Base-by-base conservation (phyloP, 169 alveolate genomes). In the Cryptosporidium ryanae region DNA sequence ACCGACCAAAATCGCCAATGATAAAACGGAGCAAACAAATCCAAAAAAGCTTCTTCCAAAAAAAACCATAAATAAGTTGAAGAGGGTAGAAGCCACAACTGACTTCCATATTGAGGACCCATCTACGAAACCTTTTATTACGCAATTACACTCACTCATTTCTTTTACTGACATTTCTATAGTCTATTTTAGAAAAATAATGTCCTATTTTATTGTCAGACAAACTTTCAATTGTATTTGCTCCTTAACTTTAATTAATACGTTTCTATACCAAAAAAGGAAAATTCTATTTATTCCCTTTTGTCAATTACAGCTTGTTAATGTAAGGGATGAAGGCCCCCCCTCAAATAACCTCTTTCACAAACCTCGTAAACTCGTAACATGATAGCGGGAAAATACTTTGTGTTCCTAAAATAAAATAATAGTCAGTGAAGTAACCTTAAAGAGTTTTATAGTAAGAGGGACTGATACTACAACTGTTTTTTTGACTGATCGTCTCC, bases 61-160 rank as follows among this genome's bases (percentile, higher is more conserved):
- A 38, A 76, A 76, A 6, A 76, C 38, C 64, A 76, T 76, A 25
- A 55, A 76, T 7, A 61, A 27, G 18, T 76, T 76, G 63, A 76
- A 76, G 38, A 61, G n/a, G 27, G 87, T 61, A 17, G 71, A 59
- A 23, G 71, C 87, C 38, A 55, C 71, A 1, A 61, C 87, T 31
- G 87, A 76, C 63, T 76, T 76, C 87, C 87, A 76, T 27, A 76
- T 27, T 34, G 87, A 76, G 18, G 68, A 32, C 6, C 87, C 87
- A 76, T 61, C 64, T 1, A 76, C 21, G 32, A 61, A 55, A 38
- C 71, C 87, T 55, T 76, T 76, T 59, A 76, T 15, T 46, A 76
- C n/a, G 49, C 70, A 76, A 23, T 59, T 27, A 31, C 87, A 76
- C 3, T 76, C 87, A 8, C 76, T 29, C 87, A 76, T 76, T 32